Conservation (phyloP, 495 filamentous ascomycete species). For the Podospora pseudocomata region DNA sequence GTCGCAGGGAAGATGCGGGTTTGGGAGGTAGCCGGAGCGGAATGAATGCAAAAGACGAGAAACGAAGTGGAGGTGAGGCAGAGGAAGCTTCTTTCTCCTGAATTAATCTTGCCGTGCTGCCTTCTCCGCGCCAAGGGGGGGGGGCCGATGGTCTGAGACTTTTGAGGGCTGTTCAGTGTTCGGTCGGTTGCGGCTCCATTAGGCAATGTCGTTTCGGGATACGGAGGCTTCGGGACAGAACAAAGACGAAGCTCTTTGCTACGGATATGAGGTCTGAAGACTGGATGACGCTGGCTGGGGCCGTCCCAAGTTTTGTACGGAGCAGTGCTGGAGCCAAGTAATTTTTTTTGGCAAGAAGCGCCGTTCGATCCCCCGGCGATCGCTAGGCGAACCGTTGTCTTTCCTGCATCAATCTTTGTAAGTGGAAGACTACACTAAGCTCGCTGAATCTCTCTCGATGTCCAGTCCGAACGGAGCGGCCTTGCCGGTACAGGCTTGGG, state of each 20-base stretch:
- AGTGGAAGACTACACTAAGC: background rate
- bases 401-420: background rate
- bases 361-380: background rate
- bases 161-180: background rate
- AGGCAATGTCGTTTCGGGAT: constrained; percentile 2
- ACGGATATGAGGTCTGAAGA: background rate
- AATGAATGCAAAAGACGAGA: background rate
- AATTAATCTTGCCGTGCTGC: constrained; percentile 4
- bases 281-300: background rate
- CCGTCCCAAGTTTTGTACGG: background rate
- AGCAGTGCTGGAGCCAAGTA: background rate
- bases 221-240: constrained; percentile 2
- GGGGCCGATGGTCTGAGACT: background rate
- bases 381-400: constrained; percentile 1
- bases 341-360: background rate
- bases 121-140: background rate
- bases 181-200: constrained; percentile 4
- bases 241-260: background rate
- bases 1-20: background rate
- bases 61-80: background rate
- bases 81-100: background rate
- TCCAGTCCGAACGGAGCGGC: background rate
- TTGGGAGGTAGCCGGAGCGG: background rate
- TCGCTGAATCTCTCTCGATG: background rate
- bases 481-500: background rate